Percentiles rank a stretch among this genome's conserved stretches.
phyloP scores from a whole-genome alignment of 495 filamentous ascomycete species.

The Aspergillus cavernicola region DNA sequence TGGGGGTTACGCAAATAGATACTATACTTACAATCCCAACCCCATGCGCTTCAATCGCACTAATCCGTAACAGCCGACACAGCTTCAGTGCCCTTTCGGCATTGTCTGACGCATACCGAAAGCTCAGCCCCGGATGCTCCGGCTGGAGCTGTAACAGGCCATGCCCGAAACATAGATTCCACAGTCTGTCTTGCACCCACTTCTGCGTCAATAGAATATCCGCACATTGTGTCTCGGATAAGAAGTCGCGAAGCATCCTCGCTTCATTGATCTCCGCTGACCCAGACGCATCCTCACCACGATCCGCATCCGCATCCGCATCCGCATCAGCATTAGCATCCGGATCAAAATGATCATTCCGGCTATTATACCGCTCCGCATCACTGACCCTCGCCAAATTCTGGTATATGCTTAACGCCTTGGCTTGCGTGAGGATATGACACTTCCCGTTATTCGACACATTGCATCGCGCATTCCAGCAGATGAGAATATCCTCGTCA shows the following conservation, averaged over 20 bases:
- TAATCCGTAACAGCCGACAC: constrained; percentile 59
- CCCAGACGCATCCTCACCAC: too few species aligned
- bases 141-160: constrained; percentile 48
- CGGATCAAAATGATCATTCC: background rate
- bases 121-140: constrained; percentile 56
- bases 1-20: too few species aligned
- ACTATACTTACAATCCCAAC: constrained; percentile 59
- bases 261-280: constrained; percentile 22
- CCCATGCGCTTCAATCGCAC: constrained; percentile 68
- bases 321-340: constrained; percentile 22
- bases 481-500: constrained; percentile 40
- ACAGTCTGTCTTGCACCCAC: constrained; percentile 80
- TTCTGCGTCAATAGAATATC: constrained; percentile 72
- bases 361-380: constrained; percentile 7
- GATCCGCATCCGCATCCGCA: background rate
- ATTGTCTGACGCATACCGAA: constrained; percentile 68
- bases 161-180: constrained; percentile 62
- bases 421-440: constrained; percentile 31
- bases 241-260: constrained; percentile 41
- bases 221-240: constrained; percentile 63
- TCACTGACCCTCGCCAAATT: constrained; percentile 33
- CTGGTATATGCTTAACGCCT: constrained; percentile 34
- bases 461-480: constrained; percentile 41
- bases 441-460: constrained; percentile 28
- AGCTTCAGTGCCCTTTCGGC: constrained; percentile 59